phyloP scores from a whole-genome alignment of 2,329 filamentous ascomycete species.

The Fusarium dimerum region DNA sequence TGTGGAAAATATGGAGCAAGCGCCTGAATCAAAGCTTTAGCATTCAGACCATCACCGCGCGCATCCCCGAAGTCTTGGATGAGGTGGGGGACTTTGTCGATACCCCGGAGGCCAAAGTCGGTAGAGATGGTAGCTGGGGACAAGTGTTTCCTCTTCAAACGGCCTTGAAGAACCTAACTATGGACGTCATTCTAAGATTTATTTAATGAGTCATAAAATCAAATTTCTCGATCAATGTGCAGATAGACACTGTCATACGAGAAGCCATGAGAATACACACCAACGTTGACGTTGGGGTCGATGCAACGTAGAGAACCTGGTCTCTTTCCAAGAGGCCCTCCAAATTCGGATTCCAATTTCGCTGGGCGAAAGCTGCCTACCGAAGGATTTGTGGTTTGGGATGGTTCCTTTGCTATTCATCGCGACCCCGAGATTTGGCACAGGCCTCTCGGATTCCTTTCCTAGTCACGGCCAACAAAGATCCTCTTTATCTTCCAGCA shows the following conservation, averaged over 20 bases:
- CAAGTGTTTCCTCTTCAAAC: conserved; percentile 34
- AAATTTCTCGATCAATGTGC: conserved; percentile 32
- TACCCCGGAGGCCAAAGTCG: conserved; percentile 10
- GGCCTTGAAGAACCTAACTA: conserved; percentile 39
- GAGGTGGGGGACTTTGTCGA: conserved; percentile 39
- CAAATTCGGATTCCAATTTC: conserved; percentile 10
- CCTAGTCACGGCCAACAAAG: conserved; percentile 21
- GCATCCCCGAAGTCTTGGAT: conserved; percentile 39
- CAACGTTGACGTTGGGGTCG: conserved; percentile 12
- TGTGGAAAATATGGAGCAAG: conserved; percentile 33
- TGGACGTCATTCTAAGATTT: conserved; percentile 42
- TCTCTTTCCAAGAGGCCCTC: conserved; percentile 31
- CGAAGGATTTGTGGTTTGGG: conserved; percentile 27
- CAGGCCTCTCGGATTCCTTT: conserved; percentile 16
- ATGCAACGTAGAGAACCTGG: conserved; percentile 15
- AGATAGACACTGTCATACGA: conserved; percentile 41
- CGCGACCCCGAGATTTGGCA: conserved; percentile 17
- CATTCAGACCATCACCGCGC: conserved; percentile 34
- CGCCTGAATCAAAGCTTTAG: conserved; percentile 41
- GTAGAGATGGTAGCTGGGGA: conserved; percentile 8
- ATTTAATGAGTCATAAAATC: conserved; percentile 36
- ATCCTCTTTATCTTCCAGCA: conserved; percentile 12
- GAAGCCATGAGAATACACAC: conserved; percentile 39
- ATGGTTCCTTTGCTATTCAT: conserved; percentile 17
- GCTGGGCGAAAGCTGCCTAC: conserved; percentile 28